These are phyloP conservation scores for Linum usitatissimum DNA, from an alignment of 345 rosid species.

Conservation along the genomic window DNA sequence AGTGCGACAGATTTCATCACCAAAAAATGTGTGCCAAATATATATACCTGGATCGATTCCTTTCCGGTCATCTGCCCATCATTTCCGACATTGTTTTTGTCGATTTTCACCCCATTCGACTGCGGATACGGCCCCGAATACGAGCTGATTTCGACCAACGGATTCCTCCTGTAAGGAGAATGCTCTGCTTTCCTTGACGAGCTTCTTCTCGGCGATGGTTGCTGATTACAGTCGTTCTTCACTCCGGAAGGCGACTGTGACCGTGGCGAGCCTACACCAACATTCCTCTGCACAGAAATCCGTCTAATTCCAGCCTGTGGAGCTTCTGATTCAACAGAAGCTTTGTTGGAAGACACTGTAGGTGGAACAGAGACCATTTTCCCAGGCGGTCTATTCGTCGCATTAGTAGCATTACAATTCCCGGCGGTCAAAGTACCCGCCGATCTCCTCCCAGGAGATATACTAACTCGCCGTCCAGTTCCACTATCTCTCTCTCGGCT, in stretches of 20 bases:
- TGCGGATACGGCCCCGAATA: constrained; percentile 36
- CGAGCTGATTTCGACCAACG: constrained; percentile 53
- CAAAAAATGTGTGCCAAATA: neutral
- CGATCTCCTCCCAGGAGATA: constrained; percentile 75
- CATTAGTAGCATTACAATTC: constrained; percentile 5
- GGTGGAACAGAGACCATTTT: constrained; percentile 85
- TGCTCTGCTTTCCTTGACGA: constrained; percentile 72
- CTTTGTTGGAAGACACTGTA: constrained; percentile 34
- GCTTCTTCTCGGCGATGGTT: constrained; percentile 57
- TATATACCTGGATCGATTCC: constrained; percentile 33
- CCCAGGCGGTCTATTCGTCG: constrained; percentile 32
- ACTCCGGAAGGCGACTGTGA: constrained; percentile 63
- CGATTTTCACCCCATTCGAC: constrained; percentile 22
- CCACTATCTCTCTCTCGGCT: constrained; percentile 34
- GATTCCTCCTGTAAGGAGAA: constrained; percentile 70
- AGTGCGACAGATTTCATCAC: neutral
- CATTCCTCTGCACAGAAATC: constrained; percentile 61
- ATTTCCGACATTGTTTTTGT: constrained; percentile 15
- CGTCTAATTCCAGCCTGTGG: constrained; percentile 26
- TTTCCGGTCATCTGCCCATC: constrained; percentile 15
- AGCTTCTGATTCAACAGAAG: constrained; percentile 8
- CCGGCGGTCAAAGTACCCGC: constrained; percentile 24
- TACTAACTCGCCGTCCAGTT: constrained; percentile 57
- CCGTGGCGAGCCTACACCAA: constrained; percentile 51
- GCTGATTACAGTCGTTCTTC: constrained; percentile 29